Evolutionary conservation across 768 basidiomycete genomes (phyloP).

Genomic region (Cubamyces sp.): DNA sequence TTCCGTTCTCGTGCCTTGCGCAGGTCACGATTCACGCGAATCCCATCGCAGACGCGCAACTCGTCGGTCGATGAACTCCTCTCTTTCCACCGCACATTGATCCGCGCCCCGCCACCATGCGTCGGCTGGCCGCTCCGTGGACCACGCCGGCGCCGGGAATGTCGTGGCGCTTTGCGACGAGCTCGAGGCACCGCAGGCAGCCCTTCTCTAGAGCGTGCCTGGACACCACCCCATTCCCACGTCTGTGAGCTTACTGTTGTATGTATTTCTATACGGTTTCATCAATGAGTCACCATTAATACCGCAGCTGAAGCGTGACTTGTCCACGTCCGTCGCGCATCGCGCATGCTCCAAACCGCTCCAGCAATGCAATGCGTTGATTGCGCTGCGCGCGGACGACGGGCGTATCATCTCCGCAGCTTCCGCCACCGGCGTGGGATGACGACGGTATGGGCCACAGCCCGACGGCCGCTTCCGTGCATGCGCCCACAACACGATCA

Average conservation of each 20-base stretch:
- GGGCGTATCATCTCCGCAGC: no score
- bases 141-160: not conserved
- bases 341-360: no score
- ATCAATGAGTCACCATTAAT: not conserved
- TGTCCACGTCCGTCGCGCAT: no score
- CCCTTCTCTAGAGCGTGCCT: not conserved
- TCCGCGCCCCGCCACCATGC: not conserved
- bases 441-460: no score
- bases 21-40: constrained; percentile 93
- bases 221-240: constrained; percentile 1
- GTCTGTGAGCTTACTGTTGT: constrained; percentile 1
- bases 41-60: constrained; percentile 84
- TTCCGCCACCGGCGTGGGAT: no score
- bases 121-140: not conserved
- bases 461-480: no score
- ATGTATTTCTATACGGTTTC: constrained; percentile 6
- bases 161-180: constrained; percentile 3
- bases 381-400: no score
- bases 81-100: not conserved
- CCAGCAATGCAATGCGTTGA: no score
- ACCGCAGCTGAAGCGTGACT: not conserved
- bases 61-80: constrained; percentile 2
- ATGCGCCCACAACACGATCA: no score
- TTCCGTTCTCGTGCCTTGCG: constrained; percentile 8
- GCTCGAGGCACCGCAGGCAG: not conserved